Evolutionary conservation across 768 basidiomycete genomes (phyloP), one percentile per base, ranked within the genome.

Genomic region (Cubamyces lactineus): DNA sequence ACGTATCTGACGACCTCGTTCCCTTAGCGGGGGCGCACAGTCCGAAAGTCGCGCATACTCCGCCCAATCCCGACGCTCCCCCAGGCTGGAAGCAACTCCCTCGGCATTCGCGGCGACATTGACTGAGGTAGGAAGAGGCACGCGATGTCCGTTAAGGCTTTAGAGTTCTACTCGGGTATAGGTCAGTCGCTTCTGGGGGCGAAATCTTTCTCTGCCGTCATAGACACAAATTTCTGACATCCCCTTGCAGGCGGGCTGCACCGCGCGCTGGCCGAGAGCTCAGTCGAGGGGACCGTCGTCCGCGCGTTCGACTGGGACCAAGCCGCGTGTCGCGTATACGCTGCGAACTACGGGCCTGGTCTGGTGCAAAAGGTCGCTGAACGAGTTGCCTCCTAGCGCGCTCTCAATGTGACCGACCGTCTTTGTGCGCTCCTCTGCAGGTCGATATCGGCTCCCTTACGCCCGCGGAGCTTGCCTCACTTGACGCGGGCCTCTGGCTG

Each of bases 291-390:
- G 5, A 66, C 72, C 0, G 79, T 89, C 34, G 75, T 86, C 5
- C 82, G 81, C 62, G 89, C 91, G n/a, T 91, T 87, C 69, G 92
- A 93, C 71, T 92, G 91, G 89, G 91, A 92, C 75, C 89, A 85
- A 66, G 79, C 77, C 19, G 89, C 89, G 39, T 87, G 86, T 66
- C 80, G 80, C 56, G 89, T 91, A 17, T 93, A 94, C 72, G 74
- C 73, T 19, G 78, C 80, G 19, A 92, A 92, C 72, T 75, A 85
- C 69, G 82, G 83, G 6, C 53, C 68, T 9, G 68, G 76, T 23
- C 68, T 83, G 28, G 80, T 83, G 16, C 72, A 74, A 68, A 88
- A 83, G 76, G 88, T 88, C 62, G 53, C 65, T 72, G 6, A 17
- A 50, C 38, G 30, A 26, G 24, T 40, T 40, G 53, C 41, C 46